A percentile compares a stretch with the other conserved stretches of the same genome.
phyloP scores from a whole-genome alignment of 2,329 filamentous ascomycete genomes.

The Neofusicoccum sp. region DNA sequence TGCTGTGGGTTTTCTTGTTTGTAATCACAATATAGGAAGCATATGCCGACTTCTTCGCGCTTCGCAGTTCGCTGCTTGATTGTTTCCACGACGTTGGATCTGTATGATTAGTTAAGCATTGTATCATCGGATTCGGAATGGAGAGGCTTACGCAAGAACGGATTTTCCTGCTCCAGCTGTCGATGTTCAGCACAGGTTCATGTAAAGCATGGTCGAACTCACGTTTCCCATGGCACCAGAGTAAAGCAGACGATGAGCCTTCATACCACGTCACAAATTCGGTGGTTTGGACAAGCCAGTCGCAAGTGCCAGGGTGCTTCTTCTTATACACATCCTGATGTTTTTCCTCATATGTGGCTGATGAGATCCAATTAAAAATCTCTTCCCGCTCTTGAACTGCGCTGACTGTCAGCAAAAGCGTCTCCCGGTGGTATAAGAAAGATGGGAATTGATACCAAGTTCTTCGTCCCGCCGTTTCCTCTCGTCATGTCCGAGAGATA shows the following conservation, averaged over 20 bases:
- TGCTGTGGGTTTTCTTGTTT: constrained; percentile 17
- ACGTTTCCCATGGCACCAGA: constrained; percentile 31
- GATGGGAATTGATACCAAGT: background rate
- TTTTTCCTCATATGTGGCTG: constrained; percentile 27
- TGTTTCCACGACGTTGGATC: background rate
- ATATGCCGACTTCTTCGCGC: constrained; percentile 20
- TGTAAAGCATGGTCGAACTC: background rate
- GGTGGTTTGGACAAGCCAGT: constrained; percentile 25
- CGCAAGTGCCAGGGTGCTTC: constrained; percentile 27
- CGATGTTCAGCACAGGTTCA: background rate
- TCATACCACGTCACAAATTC: constrained; percentile 27
- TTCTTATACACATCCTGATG: constrained; percentile 27
- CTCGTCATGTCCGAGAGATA: background rate
- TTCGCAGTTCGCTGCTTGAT: background rate
- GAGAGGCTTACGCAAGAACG: constrained; percentile 24
- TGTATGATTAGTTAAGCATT: constrained; percentile 6
- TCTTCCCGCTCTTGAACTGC: constrained; percentile 23
- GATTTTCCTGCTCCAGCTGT: constrained; percentile 29
- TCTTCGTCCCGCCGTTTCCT: background rate
- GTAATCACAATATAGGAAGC: constrained; percentile 31
- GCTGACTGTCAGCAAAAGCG: background rate
- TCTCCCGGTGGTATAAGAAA: background rate
- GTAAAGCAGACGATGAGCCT: constrained; percentile 22
- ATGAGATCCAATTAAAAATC: constrained; percentile 29
- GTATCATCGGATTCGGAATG: background rate